Evolutionary conservation across 2,329 filamentous ascomycete genomes (phyloP), one percentile per base, ranked within the genome.

Genomic region (Arachnomyces sp.): DNA sequence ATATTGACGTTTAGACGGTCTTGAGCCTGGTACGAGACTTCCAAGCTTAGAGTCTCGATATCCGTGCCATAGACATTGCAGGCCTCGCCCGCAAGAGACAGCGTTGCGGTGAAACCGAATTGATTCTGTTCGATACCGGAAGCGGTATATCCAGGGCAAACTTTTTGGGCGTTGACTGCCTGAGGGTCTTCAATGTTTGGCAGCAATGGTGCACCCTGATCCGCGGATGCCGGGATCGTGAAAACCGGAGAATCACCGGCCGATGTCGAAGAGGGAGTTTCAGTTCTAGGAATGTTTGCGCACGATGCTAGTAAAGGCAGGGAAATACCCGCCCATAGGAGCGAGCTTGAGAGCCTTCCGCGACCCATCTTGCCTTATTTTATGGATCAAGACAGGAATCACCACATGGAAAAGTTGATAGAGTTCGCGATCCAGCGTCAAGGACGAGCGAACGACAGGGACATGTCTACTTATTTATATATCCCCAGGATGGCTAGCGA

Each of bases 21-120:
- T 12, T 64, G 61, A 4, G 75, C 71, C 55, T 85, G 78, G 49
- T 81, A 82, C 52, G 81, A 75, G 9, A 92, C 80, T 2, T 76
- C 72, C 25, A 93, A 65, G 28, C 71, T 73, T 36, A 93, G 65
- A 3, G 72, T 66, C 16, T 79, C 70, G 18, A 93, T 66, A 55
- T 93, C 87, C 6, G 72, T 81, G 0, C 87, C 86, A 48, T 90
- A 93, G 15, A 78, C 74, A 59, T 90, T 83, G 66, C 86, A 79
- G 20, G 74, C 56, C 15, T 64, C 49, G 2, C 75, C 76, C 29
- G 73, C 73, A 39, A 79, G 55, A 0, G 51, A 63, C 49, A 79
- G 52, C 3, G 61, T 67, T 6, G 75, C 76, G 2, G 64, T 71
- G 38, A 79, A 63, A 3, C 74, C 74, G 43, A 59, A 54, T 3